Conservation (phyloP, 2,329 filamentous ascomycete species). For the Neopestalotiopsis rosae region DNA sequence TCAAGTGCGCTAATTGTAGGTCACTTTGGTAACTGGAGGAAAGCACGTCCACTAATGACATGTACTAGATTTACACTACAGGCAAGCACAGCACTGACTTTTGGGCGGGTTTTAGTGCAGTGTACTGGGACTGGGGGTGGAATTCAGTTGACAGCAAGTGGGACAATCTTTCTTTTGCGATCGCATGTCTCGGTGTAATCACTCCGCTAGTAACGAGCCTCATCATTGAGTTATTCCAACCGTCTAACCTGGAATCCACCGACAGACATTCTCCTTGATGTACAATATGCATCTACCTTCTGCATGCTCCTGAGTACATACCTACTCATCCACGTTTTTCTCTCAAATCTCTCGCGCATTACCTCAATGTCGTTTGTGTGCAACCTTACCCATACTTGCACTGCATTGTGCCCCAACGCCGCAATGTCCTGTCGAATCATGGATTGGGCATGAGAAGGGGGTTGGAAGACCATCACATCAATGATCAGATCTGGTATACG, state of each 20-base stretch:
- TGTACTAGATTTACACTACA: neutral
- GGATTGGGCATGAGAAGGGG: neutral
- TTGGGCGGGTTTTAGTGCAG: neutral
- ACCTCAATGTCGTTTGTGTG: constrained; percentile 1
- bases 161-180: neutral
- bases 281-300: neutral
- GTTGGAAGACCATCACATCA: neutral
- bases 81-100: neutral
- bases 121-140: neutral
- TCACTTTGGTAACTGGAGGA: neutral
- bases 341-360: neutral
- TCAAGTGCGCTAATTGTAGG: neutral
- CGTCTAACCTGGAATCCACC: no score
- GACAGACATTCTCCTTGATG: neutral
- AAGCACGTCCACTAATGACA: neutral
- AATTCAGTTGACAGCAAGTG: neutral
- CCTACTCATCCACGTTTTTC: neutral
- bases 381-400: neutral
- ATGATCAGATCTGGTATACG: neutral
- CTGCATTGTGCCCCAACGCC: neutral
- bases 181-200: neutral
- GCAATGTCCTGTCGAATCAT: neutral
- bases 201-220: neutral
- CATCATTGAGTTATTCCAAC: neutral
- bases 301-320: neutral